Percentiles rank a stretch among this genome's conserved stretches.
phyloP scores from a whole-genome alignment of 75 land plant genomes.

The Larix kaempferi region DNA sequence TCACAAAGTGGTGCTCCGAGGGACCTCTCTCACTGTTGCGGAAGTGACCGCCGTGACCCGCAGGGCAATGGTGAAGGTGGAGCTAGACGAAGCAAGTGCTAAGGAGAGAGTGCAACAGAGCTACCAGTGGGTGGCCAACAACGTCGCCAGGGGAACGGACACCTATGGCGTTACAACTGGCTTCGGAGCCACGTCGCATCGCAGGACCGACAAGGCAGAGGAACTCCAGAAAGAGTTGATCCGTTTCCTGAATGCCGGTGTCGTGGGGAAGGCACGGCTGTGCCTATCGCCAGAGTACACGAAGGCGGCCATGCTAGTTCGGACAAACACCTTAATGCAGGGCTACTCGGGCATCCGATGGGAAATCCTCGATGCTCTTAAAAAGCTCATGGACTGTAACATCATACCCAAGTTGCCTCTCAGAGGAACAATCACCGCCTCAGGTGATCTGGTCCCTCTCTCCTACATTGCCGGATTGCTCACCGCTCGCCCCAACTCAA shows the following conservation, averaged over 20 bases:
- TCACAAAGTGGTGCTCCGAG: slow-evolving; percentile 26
- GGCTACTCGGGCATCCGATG: slow-evolving; percentile 50
- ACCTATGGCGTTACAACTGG: slow-evolving; percentile 69
- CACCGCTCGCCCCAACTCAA: slow-evolving; percentile 26
- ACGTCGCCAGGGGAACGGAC: slow-evolving; percentile 41
- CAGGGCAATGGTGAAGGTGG: slow-evolving; percentile 28
- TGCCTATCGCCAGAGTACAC: slow-evolving; percentile 45
- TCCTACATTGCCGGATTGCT: slow-evolving; percentile 27
- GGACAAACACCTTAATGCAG: slow-evolving; percentile 42
- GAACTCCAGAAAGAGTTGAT: slow-evolving; percentile 70
- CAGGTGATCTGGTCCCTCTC: slow-evolving; percentile 35
- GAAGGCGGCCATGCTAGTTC: slow-evolving; percentile 33
- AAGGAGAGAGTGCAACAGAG: slow-evolving; percentile 37
- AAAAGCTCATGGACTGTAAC: slow-evolving; percentile 11
- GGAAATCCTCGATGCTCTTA: slow-evolving; percentile 31
- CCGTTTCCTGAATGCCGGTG: slow-evolving; percentile 65
- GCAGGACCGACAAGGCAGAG: slow-evolving; percentile 39
- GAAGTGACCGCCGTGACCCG: slow-evolving; percentile 49
- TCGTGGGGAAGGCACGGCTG: slow-evolving; percentile 30
- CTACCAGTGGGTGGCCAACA: slow-evolving; percentile 50
- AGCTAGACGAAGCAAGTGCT: slow-evolving; percentile 38
- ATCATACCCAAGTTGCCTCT: slow-evolving; percentile 24
- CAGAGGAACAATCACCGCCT: slow-evolving; percentile 36
- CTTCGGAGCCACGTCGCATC: slow-evolving; percentile 65
- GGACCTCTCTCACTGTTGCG: slow-evolving; percentile 41